Base-by-base conservation (phyloP, 768 basidiomycete species). In the Zangia roseola region DNA sequence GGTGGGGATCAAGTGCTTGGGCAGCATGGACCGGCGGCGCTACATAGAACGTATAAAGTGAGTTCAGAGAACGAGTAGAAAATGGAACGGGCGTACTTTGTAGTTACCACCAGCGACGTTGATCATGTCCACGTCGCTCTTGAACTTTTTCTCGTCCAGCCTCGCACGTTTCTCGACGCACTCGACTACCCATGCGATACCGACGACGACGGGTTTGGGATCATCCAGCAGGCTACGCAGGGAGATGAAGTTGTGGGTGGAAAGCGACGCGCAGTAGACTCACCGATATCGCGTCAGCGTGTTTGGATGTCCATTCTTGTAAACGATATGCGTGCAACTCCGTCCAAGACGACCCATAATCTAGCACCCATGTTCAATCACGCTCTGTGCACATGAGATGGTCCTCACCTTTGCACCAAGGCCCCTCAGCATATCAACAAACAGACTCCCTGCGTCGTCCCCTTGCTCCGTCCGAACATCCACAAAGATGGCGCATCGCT, bases 171-270 rank as follows among this genome's bases (percentile, higher is more conserved):
- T 79, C 58, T 93, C 91, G 2, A 79, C 86, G 55, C 91, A 94
- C 60, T 90, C 84, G 2, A 93, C 88, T 5, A 94, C 87, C 92
- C 92, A 94, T 16, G 82, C 86, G 56, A 93, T 89, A 8, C 90
- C 88, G 14, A 95, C 86, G 14, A 91, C 83, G 21, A 71, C 55
- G 0, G 92, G 92, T 59, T 84, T 77, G 60, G 65, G 88, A 34
- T 90, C 84, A 38, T 80, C 72, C 20, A 89, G 69, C 40, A 82
- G 61, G 44, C 87, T 88, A 28, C 10, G 37, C 34, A 4, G 19
- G 20, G 14, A 6, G 43, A 37, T 2, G 34, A n/a, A n/a, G n/a
- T n/a, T n/a, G n/a, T n/a, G 19, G 21, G 30, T 14, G 3, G n/a
- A 40, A 44, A 6, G 21, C 26, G 25, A 16, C 7, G 13, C 41